Conservation (phyloP, 257 asterid genomes). For the Scutellaria baicalensis region DNA sequence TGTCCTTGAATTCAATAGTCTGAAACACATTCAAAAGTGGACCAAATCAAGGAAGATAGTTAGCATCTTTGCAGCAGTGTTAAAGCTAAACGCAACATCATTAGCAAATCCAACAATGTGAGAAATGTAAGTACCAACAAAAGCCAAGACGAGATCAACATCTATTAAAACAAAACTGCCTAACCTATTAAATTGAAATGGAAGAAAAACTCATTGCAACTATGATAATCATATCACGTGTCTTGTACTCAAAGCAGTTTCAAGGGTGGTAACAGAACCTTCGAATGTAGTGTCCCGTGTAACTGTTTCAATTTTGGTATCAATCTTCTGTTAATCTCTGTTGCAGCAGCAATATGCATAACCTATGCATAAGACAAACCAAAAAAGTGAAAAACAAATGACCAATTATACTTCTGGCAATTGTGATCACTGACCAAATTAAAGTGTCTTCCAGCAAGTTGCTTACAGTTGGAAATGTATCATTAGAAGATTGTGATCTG, state of each 20-base stretch:
- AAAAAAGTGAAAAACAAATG: slow-evolving; percentile 4
- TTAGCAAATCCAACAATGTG: background rate
- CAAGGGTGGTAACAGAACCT: slow-evolving; percentile 38
- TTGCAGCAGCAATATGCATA: slow-evolving; percentile 97
- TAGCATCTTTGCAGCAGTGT: background rate
- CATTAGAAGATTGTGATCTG: slow-evolving; percentile 96
- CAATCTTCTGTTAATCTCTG: slow-evolving; percentile 76
- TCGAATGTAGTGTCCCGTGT: slow-evolving; percentile 67
- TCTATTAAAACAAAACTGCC: background rate
- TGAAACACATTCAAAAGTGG: slow-evolving; percentile 23
- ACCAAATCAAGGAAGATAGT: background rate
- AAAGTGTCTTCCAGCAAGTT: slow-evolving; percentile 12
- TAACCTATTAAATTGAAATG: background rate
- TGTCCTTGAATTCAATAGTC: slow-evolving; percentile 82
- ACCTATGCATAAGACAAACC: slow-evolving; percentile 42
- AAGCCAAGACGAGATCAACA: background rate
- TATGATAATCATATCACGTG: background rate
- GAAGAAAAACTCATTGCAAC: background rate
- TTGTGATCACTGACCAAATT: background rate
- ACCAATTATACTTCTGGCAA: background rate
- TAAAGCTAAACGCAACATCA: background rate
- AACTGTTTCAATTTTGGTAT: slow-evolving; percentile 82
- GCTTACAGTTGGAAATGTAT: slow-evolving; percentile 96
- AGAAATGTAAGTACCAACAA: background rate
- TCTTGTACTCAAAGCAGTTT: background rate